These are phyloP conservation scores for Mikania micrantha DNA, from an alignment of 129 eudicot species.

Conservation along the genomic window DNA sequence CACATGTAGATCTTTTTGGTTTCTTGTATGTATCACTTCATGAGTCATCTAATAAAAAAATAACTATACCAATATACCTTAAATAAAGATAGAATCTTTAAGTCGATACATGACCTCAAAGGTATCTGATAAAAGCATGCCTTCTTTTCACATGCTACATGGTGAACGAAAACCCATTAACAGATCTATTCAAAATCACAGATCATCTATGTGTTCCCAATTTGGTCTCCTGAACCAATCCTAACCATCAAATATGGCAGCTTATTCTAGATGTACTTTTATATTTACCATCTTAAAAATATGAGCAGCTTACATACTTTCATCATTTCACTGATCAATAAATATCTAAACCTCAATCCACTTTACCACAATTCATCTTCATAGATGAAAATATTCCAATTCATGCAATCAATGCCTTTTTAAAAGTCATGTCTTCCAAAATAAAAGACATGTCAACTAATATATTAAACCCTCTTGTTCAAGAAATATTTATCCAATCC, in stretches of 20 bases:
- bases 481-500: not conserved
- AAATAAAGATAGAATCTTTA: no score
- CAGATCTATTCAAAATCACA: no score
- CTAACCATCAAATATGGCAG: not conserved
- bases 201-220: no score
- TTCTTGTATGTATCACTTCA: no score
- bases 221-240: not conserved
- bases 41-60: no score
- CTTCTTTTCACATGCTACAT: no score
- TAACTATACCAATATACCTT: no score
- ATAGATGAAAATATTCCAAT: not conserved
- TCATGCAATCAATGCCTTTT: not conserved
- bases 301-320: not conserved
- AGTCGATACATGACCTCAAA: no score
- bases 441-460: not conserved
- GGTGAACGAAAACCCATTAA: no score
- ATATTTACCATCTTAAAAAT: not conserved
- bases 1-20: no score
- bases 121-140: no score
- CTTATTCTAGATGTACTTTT: not conserved
- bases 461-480: not conserved
- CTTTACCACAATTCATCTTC: not conserved
- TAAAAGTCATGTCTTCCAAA: not conserved
- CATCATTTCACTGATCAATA: not conserved
- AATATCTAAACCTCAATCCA: slow-evolving; percentile 8